Evolutionary conservation across 371 early-diverging fungal species (phyloP).

Genomic region (Rhizopus stolonifer): DNA sequence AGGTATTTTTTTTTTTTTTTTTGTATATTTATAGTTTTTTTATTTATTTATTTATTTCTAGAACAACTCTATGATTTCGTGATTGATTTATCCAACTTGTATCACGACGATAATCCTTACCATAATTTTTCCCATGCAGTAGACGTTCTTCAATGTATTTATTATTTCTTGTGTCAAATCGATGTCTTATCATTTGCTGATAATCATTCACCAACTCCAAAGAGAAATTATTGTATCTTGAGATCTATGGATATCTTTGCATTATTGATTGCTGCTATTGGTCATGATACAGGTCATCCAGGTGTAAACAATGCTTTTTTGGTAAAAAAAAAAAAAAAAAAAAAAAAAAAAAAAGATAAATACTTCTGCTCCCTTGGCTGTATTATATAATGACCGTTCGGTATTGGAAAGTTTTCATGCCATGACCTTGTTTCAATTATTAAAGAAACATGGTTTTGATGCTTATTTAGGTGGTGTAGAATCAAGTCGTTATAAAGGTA

Average conservation of each 20-base stretch:
- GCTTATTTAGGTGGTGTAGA: constrained; percentile 23
- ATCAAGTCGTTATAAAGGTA: constrained; percentile 34
- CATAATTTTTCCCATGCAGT: constrained; percentile 88
- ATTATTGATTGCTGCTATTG: constrained; percentile 73
- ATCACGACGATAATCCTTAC: constrained; percentile 76
- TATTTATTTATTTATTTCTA: too few relatives aligned
- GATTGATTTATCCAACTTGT: constrained; percentile 59
- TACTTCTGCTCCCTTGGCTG: constrained; percentile 76
- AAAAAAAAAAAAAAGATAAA: constrained; percentile 42
- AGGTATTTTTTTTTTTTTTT: constrained; percentile 24
- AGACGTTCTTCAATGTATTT: constrained; percentile 80
- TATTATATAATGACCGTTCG: constrained; percentile 88
- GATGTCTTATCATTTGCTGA: constrained; percentile 41
- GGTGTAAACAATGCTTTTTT: constrained; percentile 82
- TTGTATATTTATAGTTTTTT: too few relatives aligned
- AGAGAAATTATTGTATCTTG: constrained; percentile 42
- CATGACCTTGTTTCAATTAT: constrained; percentile 78
- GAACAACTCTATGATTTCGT: constrained; percentile 61
- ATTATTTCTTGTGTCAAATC: constrained; percentile 65
- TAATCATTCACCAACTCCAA: constrained; percentile 1
- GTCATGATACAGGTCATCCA: constrained; percentile 87
- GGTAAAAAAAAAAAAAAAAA: constrained; percentile 31
- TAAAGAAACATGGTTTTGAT: constrained; percentile 67
- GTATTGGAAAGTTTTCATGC: constrained; percentile 94
- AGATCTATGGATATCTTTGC: constrained; percentile 69